phyloP scores from a whole-genome alignment of 2,329 filamentous ascomycete genomes.

The Chalaropsis ovoidea region DNA sequence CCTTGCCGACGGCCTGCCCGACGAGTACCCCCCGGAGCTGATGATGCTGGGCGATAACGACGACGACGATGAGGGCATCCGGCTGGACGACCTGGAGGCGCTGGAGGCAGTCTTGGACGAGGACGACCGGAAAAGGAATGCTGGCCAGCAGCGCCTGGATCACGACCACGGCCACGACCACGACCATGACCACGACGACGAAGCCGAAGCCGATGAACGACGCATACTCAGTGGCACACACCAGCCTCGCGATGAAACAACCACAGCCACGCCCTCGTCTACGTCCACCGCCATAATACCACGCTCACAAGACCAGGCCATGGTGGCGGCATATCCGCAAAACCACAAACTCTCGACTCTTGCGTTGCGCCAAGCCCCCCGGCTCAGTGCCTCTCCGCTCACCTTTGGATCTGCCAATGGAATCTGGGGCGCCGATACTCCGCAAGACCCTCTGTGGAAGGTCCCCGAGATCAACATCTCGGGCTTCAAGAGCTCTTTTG shows the following conservation, averaged over 20 bases:
- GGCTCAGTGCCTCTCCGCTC: neutral
- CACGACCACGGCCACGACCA: neutral
- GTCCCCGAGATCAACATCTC: constrained; percentile 25
- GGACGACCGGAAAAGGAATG: neutral
- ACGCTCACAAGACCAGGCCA: neutral
- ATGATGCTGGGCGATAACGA: constrained; percentile 30
- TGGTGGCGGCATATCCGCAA: neutral
- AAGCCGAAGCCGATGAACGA: neutral
- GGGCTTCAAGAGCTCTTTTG: constrained; percentile 25
- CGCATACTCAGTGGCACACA: neutral
- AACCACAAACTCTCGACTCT: constrained; percentile 1
- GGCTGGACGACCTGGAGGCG: constrained; percentile 31
- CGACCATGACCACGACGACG: neutral
- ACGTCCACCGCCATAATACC: neutral
- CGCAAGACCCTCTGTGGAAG: constrained; percentile 24
- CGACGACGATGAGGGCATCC: constrained; percentile 33
- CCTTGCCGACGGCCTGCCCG: constrained; percentile 27
- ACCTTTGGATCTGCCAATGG: constrained; percentile 11
- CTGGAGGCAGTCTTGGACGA: constrained; percentile 16
- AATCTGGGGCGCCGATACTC: constrained; percentile 14
- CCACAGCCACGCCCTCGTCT: neutral
- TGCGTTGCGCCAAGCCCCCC: constrained; percentile 5
- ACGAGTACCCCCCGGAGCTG: constrained; percentile 23
- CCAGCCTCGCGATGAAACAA: neutral
- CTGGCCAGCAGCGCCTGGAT: neutral